These are phyloP conservation scores for Oryza coarctata DNA, from an alignment of 176 grass and related monocot genomes.

Conservation along the genomic window DNA sequence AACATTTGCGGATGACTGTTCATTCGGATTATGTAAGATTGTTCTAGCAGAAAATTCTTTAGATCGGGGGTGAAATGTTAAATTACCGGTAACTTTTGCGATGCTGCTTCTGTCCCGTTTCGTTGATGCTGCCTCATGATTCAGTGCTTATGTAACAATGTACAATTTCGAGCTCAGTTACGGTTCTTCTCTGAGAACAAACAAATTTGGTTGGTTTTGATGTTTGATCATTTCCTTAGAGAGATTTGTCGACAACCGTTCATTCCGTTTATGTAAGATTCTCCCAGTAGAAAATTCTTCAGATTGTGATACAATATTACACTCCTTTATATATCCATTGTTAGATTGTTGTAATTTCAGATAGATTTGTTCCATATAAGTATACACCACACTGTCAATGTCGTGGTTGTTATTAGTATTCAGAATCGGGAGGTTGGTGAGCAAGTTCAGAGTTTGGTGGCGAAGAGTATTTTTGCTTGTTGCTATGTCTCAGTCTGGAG, in stretches of 20 bases:
- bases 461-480: slow-evolving; percentile 14
- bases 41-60: no score
- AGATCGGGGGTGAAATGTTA: no score
- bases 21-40: no score
- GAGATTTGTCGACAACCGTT: background rate
- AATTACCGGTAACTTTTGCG: no score
- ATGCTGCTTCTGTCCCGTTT: no score
- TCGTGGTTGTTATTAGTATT: no score
- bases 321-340: background rate
- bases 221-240: background rate
- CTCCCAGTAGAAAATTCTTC: background rate
- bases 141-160: no score
- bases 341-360: background rate
- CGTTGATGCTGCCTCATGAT: no score
- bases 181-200: no score
- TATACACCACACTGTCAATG: background rate
- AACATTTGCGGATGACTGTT: no score
- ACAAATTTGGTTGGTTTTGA: slow-evolving; percentile 21
- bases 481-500: background rate
- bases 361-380: background rate
- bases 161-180: no score
- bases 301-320: background rate
- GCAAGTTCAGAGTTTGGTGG: background rate
- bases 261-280: background rate
- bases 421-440: background rate